Percentiles rank a stretch among this genome's conserved stretches.
These are phyloP conservation scores for Saksenaea oblongispora DNA, from an alignment of 371 early-diverging fungal genomes.

Conservation along the genomic window DNA sequence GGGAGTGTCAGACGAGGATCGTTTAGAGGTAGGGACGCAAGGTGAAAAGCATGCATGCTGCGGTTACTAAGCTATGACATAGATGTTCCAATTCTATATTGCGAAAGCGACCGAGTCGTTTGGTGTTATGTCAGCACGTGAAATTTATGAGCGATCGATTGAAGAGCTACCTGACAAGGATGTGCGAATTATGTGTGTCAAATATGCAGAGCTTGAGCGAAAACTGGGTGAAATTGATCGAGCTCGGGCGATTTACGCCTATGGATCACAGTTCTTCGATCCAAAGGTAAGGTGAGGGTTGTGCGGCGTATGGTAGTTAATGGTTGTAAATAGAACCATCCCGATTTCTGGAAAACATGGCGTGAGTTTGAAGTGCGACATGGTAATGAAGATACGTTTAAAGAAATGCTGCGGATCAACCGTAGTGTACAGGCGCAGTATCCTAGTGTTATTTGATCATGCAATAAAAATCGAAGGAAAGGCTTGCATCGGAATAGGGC, in stretches of 20 bases:
- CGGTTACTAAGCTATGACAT: background rate
- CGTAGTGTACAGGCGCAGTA: conserved; percentile 63
- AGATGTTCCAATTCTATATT: conserved; percentile 88
- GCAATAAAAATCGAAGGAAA: background rate
- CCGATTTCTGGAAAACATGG: conserved; percentile 91
- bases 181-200: conserved; percentile 77
- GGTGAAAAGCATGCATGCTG: background rate
- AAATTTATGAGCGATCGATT: conserved; percentile 91
- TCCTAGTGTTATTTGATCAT: conserved; percentile 31
- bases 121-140: conserved; percentile 86
- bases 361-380: conserved; percentile 95
- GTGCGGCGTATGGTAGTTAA: background rate
- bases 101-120: conserved; percentile 86
- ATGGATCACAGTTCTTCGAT: conserved; percentile 88
- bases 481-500: background rate
- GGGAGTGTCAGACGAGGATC: conserved; percentile 75
- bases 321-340: conserved; percentile 44
- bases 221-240: conserved; percentile 95
- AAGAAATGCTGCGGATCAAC: conserved; percentile 96
- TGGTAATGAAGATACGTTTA: conserved; percentile 98
- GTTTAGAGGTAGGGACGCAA: conserved; percentile 53
- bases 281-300: conserved; percentile 62
- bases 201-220: conserved; percentile 87
- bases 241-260: conserved; percentile 89
- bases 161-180: conserved; percentile 83